phyloP scores from a whole-genome alignment of 495 filamentous ascomycete species.

The Glutinoglossum americanum region DNA sequence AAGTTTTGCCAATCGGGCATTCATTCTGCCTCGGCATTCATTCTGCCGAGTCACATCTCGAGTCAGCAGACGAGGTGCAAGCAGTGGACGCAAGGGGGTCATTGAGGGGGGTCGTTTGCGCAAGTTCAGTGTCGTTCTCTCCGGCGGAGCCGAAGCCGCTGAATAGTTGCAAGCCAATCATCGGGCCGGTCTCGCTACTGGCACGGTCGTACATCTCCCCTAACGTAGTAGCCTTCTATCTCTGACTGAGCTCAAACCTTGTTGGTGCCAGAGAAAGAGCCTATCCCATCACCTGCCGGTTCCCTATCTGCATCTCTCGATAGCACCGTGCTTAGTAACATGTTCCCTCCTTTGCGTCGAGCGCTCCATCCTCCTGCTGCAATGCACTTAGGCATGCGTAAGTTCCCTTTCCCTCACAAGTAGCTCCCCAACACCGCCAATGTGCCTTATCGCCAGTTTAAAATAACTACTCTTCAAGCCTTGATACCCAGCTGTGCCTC shows the following conservation, averaged over 20 bases:
- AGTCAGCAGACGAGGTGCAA: not conserved
- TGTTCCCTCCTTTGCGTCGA: not conserved
- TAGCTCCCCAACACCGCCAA: not conserved
- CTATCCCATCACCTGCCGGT: not conserved
- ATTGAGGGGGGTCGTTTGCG: too few species aligned
- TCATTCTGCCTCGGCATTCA: too few species aligned
- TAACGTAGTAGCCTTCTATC: not conserved
- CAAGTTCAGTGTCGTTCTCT: not conserved
- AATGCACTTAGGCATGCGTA: not conserved
- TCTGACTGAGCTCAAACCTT: not conserved
- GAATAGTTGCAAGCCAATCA: not conserved
- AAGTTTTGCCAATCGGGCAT: not conserved
- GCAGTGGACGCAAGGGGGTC: too few species aligned
- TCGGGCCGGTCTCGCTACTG: not conserved
- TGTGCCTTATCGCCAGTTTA: not conserved
- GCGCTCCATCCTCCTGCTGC: not conserved
- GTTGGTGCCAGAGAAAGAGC: not conserved
- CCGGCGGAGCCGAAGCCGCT: not conserved
- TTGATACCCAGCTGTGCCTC: not conserved
- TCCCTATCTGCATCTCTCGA: not conserved
- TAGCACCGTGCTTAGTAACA: not conserved
- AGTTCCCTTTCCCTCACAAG: not conserved
- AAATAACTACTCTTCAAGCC: not conserved
- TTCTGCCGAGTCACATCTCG: not conserved
- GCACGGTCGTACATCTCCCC: not conserved